Base-by-base conservation (phyloP, 2,329 filamentous ascomycete genomes). In the Cercospora janseana region DNA sequence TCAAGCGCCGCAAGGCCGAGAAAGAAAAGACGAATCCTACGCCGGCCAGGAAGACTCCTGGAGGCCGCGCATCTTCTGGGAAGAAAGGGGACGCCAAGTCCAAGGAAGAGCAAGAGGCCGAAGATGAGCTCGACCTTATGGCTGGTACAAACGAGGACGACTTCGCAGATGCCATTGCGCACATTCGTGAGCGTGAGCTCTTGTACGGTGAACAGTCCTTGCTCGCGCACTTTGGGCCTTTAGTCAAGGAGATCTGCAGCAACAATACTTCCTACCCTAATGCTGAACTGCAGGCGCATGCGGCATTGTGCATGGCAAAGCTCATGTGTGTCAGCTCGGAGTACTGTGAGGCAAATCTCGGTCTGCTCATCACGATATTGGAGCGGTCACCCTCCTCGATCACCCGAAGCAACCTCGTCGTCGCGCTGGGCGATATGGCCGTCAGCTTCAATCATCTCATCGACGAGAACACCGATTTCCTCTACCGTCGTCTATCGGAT, bases 391-490 rank as follows among this genome's bases (percentile, higher is more conserved):
- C 88, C 24, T 89, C 96, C 63, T 87, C 94, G 1, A 95, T 91
- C 13, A 92, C 95, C 29, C 85, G 93, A 44, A 95, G 88, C 62
- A 98, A 98, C 66, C 88, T 94, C 7, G 94, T 98, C 13, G 95
- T 98, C 61, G 92, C 93, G 0, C 82, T 98, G 0, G 93, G 93
- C 29, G 93, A 98, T 67, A 98, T 98, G 93, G 94, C 94, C 0
- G 93, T 98, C 16, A 96, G 91, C 79, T 98, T 98, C 79, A 98
- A 98, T 66, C 93, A 98, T 66, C 81, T 98, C 42, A 96, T 98
- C 61, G 94, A 98, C 66, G 94, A 98, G 72, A 97, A 98, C 70
- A 98, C 93, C 0, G 93, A 98, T 68, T 98, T 97, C 75, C 72
- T 98, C 32, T 98, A 98, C 71, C 85, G 93, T 15, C 84, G 94